Conservation (phyloP, 495 filamentous ascomycete genomes). For the Xylaria curta region DNA sequence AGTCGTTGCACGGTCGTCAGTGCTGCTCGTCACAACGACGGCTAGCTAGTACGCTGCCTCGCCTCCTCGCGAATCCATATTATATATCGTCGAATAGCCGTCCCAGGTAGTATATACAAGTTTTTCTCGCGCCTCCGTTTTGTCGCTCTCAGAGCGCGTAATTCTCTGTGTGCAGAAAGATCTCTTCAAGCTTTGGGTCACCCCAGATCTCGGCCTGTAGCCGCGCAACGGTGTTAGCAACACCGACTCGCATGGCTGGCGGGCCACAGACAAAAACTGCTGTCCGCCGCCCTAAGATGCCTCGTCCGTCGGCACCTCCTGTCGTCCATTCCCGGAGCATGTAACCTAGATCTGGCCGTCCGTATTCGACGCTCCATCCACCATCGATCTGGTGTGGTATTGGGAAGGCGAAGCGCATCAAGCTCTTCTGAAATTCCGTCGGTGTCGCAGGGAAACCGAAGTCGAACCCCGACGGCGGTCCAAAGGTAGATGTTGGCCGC, state of each 20-base stretch:
- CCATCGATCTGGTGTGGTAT: constrained; percentile 70
- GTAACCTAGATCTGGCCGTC: constrained; percentile 83
- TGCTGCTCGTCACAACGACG: not conserved
- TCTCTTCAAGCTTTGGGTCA: constrained; percentile 79
- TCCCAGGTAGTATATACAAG: constrained; percentile 21
- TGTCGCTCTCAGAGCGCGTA: constrained; percentile 69
- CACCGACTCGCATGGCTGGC: constrained; percentile 83
- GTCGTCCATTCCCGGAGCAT: constrained; percentile 81
- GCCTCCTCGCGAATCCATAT: not conserved
- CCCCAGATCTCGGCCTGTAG: constrained; percentile 84
- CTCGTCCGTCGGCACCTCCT: constrained; percentile 59
- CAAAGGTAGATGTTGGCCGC: constrained; percentile 52
- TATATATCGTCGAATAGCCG: not conserved
- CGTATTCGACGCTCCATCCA: constrained; percentile 91
- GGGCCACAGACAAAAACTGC: constrained; percentile 96
- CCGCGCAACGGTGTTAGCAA: constrained; percentile 79
- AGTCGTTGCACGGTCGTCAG: constrained; percentile 22
- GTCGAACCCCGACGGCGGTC: constrained; percentile 64
- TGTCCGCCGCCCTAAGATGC: constrained; percentile 79
- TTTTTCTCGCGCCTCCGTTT: not conserved
- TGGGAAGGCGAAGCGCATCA: constrained; percentile 87
- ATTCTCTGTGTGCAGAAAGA: constrained; percentile 95
- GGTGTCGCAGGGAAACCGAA: constrained; percentile 79
- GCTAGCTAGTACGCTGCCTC: not conserved
- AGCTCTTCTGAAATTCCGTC: constrained; percentile 78